Evolutionary conservation across 108 stramenopile genomes (phyloP), one percentile per base, ranked within the genome.

Genomic region (Aurantiochytrium sp.): DNA sequence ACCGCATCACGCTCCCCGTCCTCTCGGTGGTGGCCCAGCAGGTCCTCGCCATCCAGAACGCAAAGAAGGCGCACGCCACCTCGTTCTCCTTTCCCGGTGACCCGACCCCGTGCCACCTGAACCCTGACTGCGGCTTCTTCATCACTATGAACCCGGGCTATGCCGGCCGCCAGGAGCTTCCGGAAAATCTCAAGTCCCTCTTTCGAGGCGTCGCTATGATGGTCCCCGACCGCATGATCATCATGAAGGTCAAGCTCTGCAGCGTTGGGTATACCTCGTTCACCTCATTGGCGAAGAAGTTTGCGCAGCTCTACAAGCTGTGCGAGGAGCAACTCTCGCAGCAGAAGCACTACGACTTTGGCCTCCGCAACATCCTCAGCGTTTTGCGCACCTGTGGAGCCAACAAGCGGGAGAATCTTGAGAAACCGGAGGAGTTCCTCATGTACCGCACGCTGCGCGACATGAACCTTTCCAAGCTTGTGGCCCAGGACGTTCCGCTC

Each of bases 61-160:
- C 96, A 27, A 95, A 95, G 92, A 96, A 95, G 90, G 93, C 95
- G 68, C 95, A 93, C 24, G 65, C 91, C 10, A 87, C 92, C 42
- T 85, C 89, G 87, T 97, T 97, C 87, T 94, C 95, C 90, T 97
- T 97, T 89, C 96, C 96, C 34, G 96, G 96, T 19, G 96, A 97
- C 54, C 31, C 87, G 6, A 31, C 30, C 81, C 95, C 96, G 10
- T 95, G 95, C 90, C 95, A 96, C 86, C 87, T 97, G n/a, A 90
- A 94, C 88, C 95, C 95, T 42, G 93, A 93, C 0, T 96, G 95
- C 86, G 96, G 95, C 4, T 96, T 95, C 68, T 97, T 96, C 93
- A 97, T 97, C 89, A 97, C 96, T 4, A 97, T 97, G 96, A 97
- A 97, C 90, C 96, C 96, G 4, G 96, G 96, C 24, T 97, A 97